Conservation (phyloP, 331 rosid species). For the Dryas integrifolia region DNA sequence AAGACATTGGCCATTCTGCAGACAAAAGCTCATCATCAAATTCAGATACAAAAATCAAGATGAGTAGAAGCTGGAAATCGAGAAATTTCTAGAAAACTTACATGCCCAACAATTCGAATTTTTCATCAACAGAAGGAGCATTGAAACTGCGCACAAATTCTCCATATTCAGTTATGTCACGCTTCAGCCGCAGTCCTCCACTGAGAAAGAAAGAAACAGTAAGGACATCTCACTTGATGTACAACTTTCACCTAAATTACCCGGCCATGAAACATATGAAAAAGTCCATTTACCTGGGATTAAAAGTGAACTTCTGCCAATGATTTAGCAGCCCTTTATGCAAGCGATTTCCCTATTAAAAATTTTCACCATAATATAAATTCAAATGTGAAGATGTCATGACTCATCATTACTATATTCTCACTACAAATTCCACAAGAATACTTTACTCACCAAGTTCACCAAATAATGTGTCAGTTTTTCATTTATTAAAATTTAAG, state of each 20-base stretch:
- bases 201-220: conserved; percentile 33
- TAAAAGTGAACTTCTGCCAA: conserved; percentile 95
- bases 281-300: conserved; percentile 75
- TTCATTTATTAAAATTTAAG: too few species aligned
- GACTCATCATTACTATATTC: not conserved
- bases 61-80: not conserved
- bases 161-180: conserved; percentile 98
- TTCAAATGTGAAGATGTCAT: conserved; percentile 10
- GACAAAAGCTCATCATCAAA: conserved; percentile 34
- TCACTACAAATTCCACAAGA: not conserved
- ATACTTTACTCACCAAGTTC: too few species aligned
- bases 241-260: conserved; percentile 18
- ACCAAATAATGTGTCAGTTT: too few species aligned
- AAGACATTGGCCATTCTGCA: conserved; percentile 95
- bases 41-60: conserved; percentile 1
- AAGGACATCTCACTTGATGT: conserved; percentile 3
- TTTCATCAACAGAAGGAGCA: conserved; percentile 89
- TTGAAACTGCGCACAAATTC: conserved; percentile 94
- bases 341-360: conserved; percentile 82
- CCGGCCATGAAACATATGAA: conserved; percentile 23
- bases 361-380: conserved; percentile 22
- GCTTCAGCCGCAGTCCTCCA: conserved; percentile 95
- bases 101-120: conserved; percentile 95
- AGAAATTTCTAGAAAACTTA: conserved; percentile 39
- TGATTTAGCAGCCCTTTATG: conserved; percentile 83